Conservation (phyloP, 2,329 filamentous ascomycete species). For the Pseudopyrenochaeta lycopersici region DNA sequence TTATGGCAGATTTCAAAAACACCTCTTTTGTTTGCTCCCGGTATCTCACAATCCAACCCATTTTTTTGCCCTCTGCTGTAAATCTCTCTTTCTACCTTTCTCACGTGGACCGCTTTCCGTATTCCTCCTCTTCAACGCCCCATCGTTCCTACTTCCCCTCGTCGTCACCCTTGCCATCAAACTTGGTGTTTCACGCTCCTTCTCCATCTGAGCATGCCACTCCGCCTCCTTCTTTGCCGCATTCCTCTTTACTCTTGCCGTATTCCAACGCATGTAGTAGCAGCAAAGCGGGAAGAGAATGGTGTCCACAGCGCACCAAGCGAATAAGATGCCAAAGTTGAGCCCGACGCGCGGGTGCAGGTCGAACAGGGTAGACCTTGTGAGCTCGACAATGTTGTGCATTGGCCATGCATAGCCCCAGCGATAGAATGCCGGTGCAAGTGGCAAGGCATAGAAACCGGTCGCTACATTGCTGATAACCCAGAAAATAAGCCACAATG, state of each 20-base stretch:
- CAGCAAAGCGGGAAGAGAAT: constrained; percentile 61
- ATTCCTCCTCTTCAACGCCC: neutral
- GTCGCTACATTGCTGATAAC: constrained; percentile 71
- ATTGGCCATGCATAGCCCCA: constrained; percentile 73
- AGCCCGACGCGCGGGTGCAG: constrained; percentile 65
- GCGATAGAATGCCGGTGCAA: constrained; percentile 65
- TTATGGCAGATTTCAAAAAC: neutral
- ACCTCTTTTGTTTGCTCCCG: neutral
- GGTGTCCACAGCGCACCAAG: constrained; percentile 64
- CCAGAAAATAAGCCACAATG: constrained; percentile 73
- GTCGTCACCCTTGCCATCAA: constrained; percentile 39
- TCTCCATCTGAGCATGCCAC: constrained; percentile 41
- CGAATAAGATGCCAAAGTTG: constrained; percentile 68
- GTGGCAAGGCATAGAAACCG: constrained; percentile 66
- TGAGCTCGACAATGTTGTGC: constrained; percentile 68
- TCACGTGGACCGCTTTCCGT: neutral
- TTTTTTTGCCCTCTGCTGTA: neutral
- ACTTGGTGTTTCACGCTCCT: constrained; percentile 33
- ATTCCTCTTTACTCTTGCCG: constrained; percentile 28
- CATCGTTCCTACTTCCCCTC: constrained; percentile 13
- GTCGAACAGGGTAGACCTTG: constrained; percentile 68
- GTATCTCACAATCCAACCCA: neutral
- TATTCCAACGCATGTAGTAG: constrained; percentile 55
- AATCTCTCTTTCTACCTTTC: neutral
- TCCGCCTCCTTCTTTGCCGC: constrained; percentile 31